Evolutionary conservation across 148 eudicot genomes (phyloP), one percentile per base, ranked within the genome.

Genomic region (Silene uniflora): DNA sequence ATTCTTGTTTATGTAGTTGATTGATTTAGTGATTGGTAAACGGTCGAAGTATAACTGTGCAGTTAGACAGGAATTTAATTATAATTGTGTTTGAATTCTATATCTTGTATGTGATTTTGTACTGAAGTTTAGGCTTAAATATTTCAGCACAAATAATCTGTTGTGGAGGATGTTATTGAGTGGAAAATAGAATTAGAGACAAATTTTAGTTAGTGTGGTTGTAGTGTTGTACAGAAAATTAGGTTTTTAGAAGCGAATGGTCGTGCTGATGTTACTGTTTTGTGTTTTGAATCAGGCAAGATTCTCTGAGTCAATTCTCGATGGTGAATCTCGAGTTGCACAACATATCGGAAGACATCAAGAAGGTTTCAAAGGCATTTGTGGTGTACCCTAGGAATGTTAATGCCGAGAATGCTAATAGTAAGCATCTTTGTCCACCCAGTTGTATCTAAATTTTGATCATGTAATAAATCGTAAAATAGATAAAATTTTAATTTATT

Each of bases 301-400:
- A 92, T 82, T 75, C 86, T 11, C 62, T 89, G 77, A 87, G 92
- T 56, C 98, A 92, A 79, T 96, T 92, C 82, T 92, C 99, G 3
- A 96, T 96, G 98, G 98, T 96, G 74, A 96, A 96, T 84, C 88
- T 96, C 14, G 98, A 92, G 89, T 89, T 96, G 42, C 91, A 64
- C 75, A 96, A 87, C 79, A 91, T 96, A 39, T 97, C 92, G 42
- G 94, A 96, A 81, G 99, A 96, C 72, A 88, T 92, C 81, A 92
- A 91, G 85, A 92, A 92, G 88, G 97, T 88, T 42, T 96, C 99
- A 7, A 96, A 92, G 88, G 91, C 94, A 74, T 96, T 96, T 80
- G 98, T 96, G 79, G 97, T 96, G 35, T 86, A 88, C 82, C 99
- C 99, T 35, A 92, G 88, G 84, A 91, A 89, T 81, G 98, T 96